Conservation (phyloP, 1,284 basidiomycete species). For the Tilletia caries region DNA sequence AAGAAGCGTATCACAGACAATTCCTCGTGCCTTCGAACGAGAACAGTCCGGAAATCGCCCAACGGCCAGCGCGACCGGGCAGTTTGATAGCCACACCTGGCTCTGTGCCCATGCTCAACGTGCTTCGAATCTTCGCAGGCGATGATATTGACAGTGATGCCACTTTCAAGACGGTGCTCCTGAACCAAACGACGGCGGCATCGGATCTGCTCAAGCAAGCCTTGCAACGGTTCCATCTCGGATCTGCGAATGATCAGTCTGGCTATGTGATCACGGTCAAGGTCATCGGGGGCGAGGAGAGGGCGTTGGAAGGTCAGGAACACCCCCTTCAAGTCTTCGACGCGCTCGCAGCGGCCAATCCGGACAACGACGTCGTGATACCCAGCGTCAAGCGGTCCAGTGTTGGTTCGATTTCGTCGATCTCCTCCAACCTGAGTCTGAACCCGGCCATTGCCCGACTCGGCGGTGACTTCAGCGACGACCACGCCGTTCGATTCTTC, state of each 20-base stretch:
- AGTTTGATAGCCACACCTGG: slow-evolving; percentile 51
- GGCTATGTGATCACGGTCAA: slow-evolving; percentile 84
- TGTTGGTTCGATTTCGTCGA: slow-evolving; percentile 85
- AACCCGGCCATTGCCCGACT: slow-evolving; percentile 89
- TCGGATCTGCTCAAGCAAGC: slow-evolving; percentile 83
- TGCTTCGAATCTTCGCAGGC: slow-evolving; percentile 90
- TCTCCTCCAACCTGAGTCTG: slow-evolving; percentile 82
- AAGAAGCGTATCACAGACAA: slow-evolving; percentile 43
- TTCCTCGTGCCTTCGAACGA: slow-evolving; percentile 27
- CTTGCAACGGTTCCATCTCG: slow-evolving; percentile 77
- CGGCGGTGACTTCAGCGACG: slow-evolving; percentile 91
- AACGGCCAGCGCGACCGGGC: slow-evolving; percentile 33
- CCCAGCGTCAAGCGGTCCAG: slow-evolving; percentile 76
- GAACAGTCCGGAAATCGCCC: background rate
- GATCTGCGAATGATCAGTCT: slow-evolving; percentile 59
- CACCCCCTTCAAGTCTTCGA: slow-evolving; percentile 84
- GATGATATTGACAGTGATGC: slow-evolving; percentile 76
- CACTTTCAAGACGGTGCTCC: slow-evolving; percentile 93
- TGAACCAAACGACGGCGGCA: slow-evolving; percentile 79
- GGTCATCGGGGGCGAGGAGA: slow-evolving; percentile 76
- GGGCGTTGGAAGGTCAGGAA: slow-evolving; percentile 68
- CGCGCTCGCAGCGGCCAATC: slow-evolving; percentile 60
- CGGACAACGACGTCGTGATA: slow-evolving; percentile 60
- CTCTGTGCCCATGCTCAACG: slow-evolving; percentile 78
- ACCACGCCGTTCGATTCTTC: slow-evolving; percentile 93